These are phyloP conservation scores for Dactylonectria macrodidyma DNA, from an alignment of 2,329 filamentous ascomycete species.

Conservation along the genomic window DNA sequence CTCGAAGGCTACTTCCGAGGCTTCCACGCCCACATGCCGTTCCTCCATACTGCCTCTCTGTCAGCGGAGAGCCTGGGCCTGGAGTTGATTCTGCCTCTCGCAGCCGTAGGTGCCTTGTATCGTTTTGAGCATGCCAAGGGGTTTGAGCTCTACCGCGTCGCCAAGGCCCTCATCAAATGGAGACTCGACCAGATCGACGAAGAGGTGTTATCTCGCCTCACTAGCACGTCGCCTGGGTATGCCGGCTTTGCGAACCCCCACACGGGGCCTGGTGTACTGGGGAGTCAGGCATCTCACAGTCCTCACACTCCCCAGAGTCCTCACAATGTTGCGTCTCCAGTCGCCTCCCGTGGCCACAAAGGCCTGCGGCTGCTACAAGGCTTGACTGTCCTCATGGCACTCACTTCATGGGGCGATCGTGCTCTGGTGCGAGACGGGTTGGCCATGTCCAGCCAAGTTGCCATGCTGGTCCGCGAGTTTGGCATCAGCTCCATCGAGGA, in stretches of 20 bases:
- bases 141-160: slow-evolving; percentile 14
- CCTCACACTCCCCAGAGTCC: neutral
- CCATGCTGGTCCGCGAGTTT: slow-evolving; percentile 20
- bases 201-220: slow-evolving; percentile 11
- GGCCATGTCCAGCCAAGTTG: slow-evolving; percentile 18
- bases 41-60: slow-evolving; percentile 28
- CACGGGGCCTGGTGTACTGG: neutral
- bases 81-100: slow-evolving; percentile 18
- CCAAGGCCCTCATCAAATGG: slow-evolving; percentile 21
- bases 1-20: slow-evolving; percentile 33
- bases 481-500: slow-evolving; percentile 6
- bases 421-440: slow-evolving; percentile 21
- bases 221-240: slow-evolving; percentile 13
- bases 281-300: neutral
- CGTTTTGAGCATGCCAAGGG: slow-evolving; percentile 24
- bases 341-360: neutral
- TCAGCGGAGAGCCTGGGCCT: neutral
- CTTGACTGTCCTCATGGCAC: slow-evolving; percentile 20
- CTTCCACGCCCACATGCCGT: slow-evolving; percentile 30
- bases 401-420: slow-evolving; percentile 18
- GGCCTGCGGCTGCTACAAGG: slow-evolving; percentile 16
- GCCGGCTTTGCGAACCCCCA: slow-evolving; percentile 14
- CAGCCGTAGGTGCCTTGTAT: slow-evolving; percentile 28
- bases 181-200: slow-evolving; percentile 20
- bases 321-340: slow-evolving; percentile 7